Base-by-base conservation (phyloP, 2,329 filamentous ascomycete species). In the Aspergillus cejpii region DNA sequence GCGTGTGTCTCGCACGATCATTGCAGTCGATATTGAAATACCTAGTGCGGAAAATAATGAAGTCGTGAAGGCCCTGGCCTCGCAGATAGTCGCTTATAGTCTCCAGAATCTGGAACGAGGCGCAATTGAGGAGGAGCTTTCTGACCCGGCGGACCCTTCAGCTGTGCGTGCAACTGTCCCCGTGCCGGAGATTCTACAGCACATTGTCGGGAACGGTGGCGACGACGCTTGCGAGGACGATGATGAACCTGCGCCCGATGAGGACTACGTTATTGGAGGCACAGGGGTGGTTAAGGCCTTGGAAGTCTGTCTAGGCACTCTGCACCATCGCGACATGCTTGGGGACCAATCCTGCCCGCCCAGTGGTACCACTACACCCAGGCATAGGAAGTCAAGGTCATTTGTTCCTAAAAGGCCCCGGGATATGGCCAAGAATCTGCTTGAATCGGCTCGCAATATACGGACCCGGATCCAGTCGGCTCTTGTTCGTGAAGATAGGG, bases 271-370 rank as follows among this genome's bases (percentile, higher is more conserved):
- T 36, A 92, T 97, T 58, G 90, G 91, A 15, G 91, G 91, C 12
- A 95, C 89, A 0, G 92, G 91, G 20, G 88, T 98, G 1, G 91
- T 94, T 39, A 96, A 95, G 69, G 92, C 92, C 3, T 74, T 98
- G 37, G 83, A 87, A 43, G 94, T 94, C 58, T 95, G 90, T 59
- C 73, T 98, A 39, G 84, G 88, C 56, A 94, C 94, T 61, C 81
- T 86, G 48, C 78, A 79, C 43, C 77, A 83, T 41, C 79, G 49
- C 27, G 56, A 61, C 41, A 42, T 56, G 39, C 54, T 57, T 10
- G 65, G 62, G 5, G 69, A 70, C 37, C 54, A 59, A 14, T 71
- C 68, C 52, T 58, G 63, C 42, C 62, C 71, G n/a, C 61, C 64
- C 1, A 79, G 77, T 59, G 77, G 76, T 33, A 69, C 74, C n/a